Evolutionary conservation across 108 stramenopile species (phyloP), one percentile per base, ranked within the genome.

Genomic region (Bacterosira constricta): DNA sequence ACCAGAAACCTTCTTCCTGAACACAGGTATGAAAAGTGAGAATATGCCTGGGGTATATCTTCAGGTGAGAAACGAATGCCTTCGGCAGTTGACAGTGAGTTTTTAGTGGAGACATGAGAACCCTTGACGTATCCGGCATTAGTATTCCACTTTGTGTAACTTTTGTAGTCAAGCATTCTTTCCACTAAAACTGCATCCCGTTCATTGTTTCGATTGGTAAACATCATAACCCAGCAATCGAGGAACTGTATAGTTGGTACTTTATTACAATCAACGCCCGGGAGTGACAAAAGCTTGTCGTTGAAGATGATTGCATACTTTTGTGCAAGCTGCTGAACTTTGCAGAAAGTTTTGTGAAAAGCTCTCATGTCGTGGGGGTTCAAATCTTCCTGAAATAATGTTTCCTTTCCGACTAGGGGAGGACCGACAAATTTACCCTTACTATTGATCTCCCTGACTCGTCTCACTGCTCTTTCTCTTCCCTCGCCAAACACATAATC

Each of bases 401-500:
- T 79, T 55, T 84, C 83, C 41, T 86, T 86, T 12, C 81, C 85
- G 3, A 86, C 85, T 6, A 86, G 34, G 21, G 74, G 42, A 7
- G 63, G 71, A 17, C 82, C 84, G 1, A 83, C 27, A 32, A 74
- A 56, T 4, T 44, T n/a, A 39, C 71, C 75, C 38, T 29, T n/a
- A n/a, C 13, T 12, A 55, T 29, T 46, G 32, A 78, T 39, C 27
- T 84, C 85, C 51, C 72, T 69, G 0, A 85, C 71, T 18, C 76
- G 52, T 31, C 62, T 60, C 5, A 85, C 84, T 26, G 81, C 80
- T 52, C 84, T 69, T 49, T 85, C 83, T 26, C 63, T 77, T 1
- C 84, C 84, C 50, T 83, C 75, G 12, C 84, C 84, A 59, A 81
- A 81, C 1, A 65, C 46, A 38, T 41, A 12, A 44, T 49, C 57